Conservation (phyloP, 2,329 filamentous ascomycete species). For the Aspergillus brasiliensis region DNA sequence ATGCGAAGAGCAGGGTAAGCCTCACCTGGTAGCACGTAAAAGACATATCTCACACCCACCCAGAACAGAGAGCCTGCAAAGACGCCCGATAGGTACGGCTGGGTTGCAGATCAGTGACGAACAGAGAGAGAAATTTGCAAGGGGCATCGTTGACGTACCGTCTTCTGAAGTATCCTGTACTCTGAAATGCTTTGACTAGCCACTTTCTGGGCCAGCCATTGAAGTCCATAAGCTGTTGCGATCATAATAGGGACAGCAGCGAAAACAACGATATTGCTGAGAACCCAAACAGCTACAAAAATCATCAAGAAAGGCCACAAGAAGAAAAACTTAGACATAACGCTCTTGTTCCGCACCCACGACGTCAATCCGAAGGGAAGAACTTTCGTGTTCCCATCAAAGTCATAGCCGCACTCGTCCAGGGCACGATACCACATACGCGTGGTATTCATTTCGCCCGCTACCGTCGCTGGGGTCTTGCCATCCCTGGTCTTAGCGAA, state of each 20-base stretch:
- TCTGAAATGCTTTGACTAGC: slow-evolving; percentile 81
- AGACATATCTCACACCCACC: slow-evolving; percentile 74
- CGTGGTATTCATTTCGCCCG: slow-evolving; percentile 84
- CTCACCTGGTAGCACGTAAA: slow-evolving; percentile 71
- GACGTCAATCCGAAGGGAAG: slow-evolving; percentile 74
- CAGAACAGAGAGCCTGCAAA: slow-evolving; percentile 86
- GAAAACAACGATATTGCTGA: slow-evolving; percentile 74
- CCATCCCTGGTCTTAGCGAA: slow-evolving; percentile 87
- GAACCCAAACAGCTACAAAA: slow-evolving; percentile 68
- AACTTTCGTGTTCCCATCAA: slow-evolving; percentile 70
- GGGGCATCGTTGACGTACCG: slow-evolving; percentile 56
- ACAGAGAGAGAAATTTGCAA: not conserved
- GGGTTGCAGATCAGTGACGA: slow-evolving; percentile 22
- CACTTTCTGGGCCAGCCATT: slow-evolving; percentile 75
- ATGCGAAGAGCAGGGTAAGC: not conserved
- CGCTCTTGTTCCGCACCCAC: slow-evolving; percentile 72
- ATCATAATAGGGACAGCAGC: slow-evolving; percentile 73
- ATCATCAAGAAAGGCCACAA: slow-evolving; percentile 82
- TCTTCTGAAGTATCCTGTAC: slow-evolving; percentile 88
- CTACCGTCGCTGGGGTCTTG: slow-evolving; percentile 85
- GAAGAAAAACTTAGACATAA: slow-evolving; percentile 86
- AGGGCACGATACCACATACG: slow-evolving; percentile 81
- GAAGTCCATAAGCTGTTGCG: slow-evolving; percentile 65
- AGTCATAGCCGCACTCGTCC: slow-evolving; percentile 79
- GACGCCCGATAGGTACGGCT: slow-evolving; percentile 92